These are phyloP conservation scores for Podospora pseudopauciseta DNA, from an alignment of 495 filamentous ascomycete genomes.

Conservation along the genomic window DNA sequence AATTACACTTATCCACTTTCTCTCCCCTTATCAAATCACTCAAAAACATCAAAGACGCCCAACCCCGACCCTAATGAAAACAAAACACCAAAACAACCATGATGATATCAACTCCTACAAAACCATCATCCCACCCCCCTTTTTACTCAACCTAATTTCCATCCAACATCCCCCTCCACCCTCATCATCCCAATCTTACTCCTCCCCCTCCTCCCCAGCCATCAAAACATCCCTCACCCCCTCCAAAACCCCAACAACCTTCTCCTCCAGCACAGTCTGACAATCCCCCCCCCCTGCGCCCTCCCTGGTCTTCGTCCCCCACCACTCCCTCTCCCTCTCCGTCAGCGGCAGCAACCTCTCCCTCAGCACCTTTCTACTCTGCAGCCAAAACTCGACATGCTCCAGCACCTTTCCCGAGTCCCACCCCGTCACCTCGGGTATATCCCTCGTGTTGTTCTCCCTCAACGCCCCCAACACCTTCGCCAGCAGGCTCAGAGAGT, in stretches of 20 bases:
- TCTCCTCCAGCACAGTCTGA: conserved; percentile 69
- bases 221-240: conserved; percentile 47
- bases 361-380: conserved; percentile 56
- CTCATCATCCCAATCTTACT: neutral
- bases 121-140: neutral
- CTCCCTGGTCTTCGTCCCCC: conserved; percentile 37
- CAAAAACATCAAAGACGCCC: neutral
- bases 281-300: conserved; percentile 27
- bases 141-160: neutral
- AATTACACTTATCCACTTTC: neutral
- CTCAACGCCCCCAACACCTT: conserved; percentile 61
- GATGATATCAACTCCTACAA: neutral
- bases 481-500: conserved; percentile 69
- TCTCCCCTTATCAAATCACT: neutral
- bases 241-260: conserved; percentile 61
- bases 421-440: conserved; percentile 67
- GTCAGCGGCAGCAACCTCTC: conserved; percentile 68
- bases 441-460: conserved; percentile 56
- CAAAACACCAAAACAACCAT: neutral
- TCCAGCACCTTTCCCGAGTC: conserved; percentile 65
- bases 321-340: conserved; percentile 65
- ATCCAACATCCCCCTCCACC: neutral
- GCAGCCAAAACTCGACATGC: conserved; percentile 72
- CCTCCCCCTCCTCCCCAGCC: conserved; percentile 39
- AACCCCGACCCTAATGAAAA: neutral